Conservation (phyloP, 106 monocot genomes). For the Dioscorea alata region DNA sequence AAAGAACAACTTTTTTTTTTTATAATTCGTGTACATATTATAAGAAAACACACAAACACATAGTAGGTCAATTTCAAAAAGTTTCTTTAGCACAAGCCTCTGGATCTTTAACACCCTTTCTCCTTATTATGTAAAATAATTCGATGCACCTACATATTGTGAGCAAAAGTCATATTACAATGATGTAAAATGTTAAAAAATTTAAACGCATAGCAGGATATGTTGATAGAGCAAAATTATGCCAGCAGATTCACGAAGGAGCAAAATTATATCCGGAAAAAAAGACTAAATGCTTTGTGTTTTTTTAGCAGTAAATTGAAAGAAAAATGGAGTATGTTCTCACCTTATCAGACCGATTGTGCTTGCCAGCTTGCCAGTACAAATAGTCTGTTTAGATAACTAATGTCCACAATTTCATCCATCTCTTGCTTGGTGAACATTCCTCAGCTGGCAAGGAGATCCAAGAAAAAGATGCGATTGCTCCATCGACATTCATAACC, state of each 20-base stretch:
- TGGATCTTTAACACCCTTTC: too few relatives aligned
- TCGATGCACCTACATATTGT: too few relatives aligned
- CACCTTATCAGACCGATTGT: conserved; percentile 93
- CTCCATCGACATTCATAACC: conserved; percentile 94
- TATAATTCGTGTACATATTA: too few relatives aligned
- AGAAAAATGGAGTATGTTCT: conserved; percentile 4
- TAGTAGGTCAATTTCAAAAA: too few relatives aligned
- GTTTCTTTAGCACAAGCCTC: too few relatives aligned
- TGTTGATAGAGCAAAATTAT: too few relatives aligned
- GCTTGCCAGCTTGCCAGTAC: conserved; percentile 91
- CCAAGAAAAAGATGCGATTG: conserved; percentile 95
- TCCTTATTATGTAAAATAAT: too few relatives aligned
- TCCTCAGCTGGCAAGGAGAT: conserved; percentile 88
- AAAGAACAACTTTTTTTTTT: too few relatives aligned
- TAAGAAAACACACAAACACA: too few relatives aligned
- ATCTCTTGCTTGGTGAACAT: conserved; percentile 98
- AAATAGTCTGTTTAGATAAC: conserved; percentile 93
- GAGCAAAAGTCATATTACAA: too few relatives aligned
- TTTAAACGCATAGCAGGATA: too few relatives aligned
- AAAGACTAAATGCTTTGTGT: background rate
- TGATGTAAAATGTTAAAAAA: too few relatives aligned
- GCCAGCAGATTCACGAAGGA: conserved; percentile 27
- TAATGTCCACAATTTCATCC: conserved; percentile 91
- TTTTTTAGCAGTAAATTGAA: background rate
- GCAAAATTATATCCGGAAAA: background rate